Percentiles rank a stretch among this genome's conserved stretches.
These are phyloP conservation scores for Ophiognomonia clavigignenti-juglandacearum DNA, from an alignment of 2,329 filamentous ascomycete species.

Conservation along the genomic window DNA sequence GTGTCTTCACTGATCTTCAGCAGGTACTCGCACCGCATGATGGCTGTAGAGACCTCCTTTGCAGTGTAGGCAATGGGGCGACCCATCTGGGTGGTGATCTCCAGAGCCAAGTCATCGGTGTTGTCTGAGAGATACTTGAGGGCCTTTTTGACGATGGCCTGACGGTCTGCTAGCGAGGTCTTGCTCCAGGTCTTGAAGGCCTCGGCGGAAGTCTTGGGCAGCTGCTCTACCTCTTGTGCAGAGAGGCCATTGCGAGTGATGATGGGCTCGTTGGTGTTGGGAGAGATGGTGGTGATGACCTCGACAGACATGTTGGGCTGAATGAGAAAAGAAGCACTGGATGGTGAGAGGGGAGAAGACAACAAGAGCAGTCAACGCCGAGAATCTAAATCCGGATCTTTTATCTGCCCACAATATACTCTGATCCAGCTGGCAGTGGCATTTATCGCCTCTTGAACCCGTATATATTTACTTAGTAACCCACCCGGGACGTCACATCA, in stretches of 20 bases:
- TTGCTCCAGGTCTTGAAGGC: constrained; percentile 75
- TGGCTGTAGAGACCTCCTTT: constrained; percentile 78
- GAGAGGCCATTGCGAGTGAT: constrained; percentile 73
- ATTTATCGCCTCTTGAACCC: background rate
- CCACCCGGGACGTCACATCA: background rate
- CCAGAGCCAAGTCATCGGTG: constrained; percentile 75
- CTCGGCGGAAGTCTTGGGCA: constrained; percentile 67
- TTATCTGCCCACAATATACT: background rate
- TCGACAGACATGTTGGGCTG: constrained; percentile 54
- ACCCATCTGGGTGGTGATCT: constrained; percentile 93
- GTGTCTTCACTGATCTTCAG: constrained; percentile 76
- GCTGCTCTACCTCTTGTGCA: constrained; percentile 60
- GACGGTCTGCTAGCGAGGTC: constrained; percentile 69
- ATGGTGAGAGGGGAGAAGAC: too few relatives aligned
- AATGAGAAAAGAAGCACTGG: background rate
- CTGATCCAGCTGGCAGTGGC: background rate
- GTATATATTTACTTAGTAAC: too few relatives aligned
- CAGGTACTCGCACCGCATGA: constrained; percentile 80
- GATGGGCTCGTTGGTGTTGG: constrained; percentile 80
- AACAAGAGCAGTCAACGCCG: background rate
- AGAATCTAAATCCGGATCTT: background rate
- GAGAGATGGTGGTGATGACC: constrained; percentile 76
- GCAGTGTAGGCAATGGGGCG: constrained; percentile 82
- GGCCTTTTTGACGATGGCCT: constrained; percentile 76
- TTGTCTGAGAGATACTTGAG: constrained; percentile 64